Base-by-base conservation (phyloP, 2,329 filamentous ascomycete species). In the Aspergillus ochraceus region DNA sequence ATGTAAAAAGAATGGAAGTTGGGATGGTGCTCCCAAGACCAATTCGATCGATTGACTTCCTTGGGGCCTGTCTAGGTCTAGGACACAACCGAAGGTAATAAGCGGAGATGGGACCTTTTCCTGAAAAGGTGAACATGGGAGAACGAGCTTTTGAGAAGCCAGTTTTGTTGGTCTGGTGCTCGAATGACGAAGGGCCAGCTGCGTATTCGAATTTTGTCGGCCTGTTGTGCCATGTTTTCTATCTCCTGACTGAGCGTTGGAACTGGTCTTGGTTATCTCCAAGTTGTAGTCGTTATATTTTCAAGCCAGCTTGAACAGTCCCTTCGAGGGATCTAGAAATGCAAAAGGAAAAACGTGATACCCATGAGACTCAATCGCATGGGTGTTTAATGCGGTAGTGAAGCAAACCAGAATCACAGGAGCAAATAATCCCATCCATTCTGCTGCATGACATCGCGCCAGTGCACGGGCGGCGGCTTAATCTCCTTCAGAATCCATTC, bases 361-460 rank as follows among this genome's bases (percentile, higher is more conserved):
- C n/a, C 17, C 17, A 61, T 62, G 60, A 62, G 62, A 66, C 52
- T 45, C 59, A 59, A 62, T 61, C 60, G 52, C 59, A 62, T 55
- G n/a, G 19, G 54, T 53, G 50, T 58, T 58, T 14, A 36, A 57
- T 20, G 19, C 47, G 46, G 26, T 26, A 55, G 45, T 45, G 36
- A 45, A 55, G 51, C 20, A 49, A 24, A n/a, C 47, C 54, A 32
- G 11, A 45, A 49, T 80, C 80, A 97, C 79, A 97, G 93, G 76
- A 97, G 86, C 76, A 97, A 83, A 80, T 92, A 95, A 75, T 96
- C 91, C 93, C 92, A 97, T 68, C 87, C 87, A 81, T 94, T 95
- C 80, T 89, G 86, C 79, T 86, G 87, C 92, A 97, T 97, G 74
- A 94, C 86, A 79, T 96, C 91, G 80, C 94, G 85, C 94, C 94